phyloP scores from a whole-genome alignment of 2,329 filamentous ascomycete genomes.

The Aulographum hederae region DNA sequence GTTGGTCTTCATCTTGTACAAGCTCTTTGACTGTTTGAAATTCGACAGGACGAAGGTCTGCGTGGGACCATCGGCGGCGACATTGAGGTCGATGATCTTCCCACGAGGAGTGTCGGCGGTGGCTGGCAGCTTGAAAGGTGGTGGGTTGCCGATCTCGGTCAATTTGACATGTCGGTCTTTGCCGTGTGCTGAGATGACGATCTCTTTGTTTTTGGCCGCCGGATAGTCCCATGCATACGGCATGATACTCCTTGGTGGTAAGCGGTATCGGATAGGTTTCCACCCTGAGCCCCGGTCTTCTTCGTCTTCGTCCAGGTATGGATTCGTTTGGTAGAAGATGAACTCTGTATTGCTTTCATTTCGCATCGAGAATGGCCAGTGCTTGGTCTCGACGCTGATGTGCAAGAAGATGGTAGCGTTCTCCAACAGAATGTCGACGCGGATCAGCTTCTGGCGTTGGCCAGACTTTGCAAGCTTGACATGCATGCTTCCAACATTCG shows the following conservation, averaged over 20 bases:
- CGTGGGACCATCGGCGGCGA: slow-evolving; percentile 85
- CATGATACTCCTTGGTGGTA: slow-evolving; percentile 94
- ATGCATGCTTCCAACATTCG: slow-evolving; percentile 79
- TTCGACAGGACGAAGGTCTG: slow-evolving; percentile 90
- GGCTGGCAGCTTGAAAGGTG: slow-evolving; percentile 79
- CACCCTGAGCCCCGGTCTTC: slow-evolving; percentile 68
- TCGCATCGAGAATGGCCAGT: slow-evolving; percentile 97
- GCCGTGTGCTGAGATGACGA: slow-evolving; percentile 62
- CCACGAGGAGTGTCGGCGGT: slow-evolving; percentile 41
- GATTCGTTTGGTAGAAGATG: slow-evolving; percentile 87
- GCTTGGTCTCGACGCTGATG: slow-evolving; percentile 74
- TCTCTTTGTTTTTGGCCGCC: slow-evolving; percentile 86
- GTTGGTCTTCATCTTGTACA: slow-evolving; percentile 55
- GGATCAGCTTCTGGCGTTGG: slow-evolving; percentile 72
- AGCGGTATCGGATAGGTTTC: slow-evolving; percentile 78
- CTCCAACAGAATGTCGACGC: slow-evolving; percentile 82
- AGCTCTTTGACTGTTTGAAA: slow-evolving; percentile 79
- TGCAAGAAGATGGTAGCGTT: slow-evolving; percentile 86
- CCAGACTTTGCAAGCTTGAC: slow-evolving; percentile 85
- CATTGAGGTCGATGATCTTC: slow-evolving; percentile 93
- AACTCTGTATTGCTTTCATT: slow-evolving; percentile 97
- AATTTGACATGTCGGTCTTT: slow-evolving; percentile 85
- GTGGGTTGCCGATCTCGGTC: slow-evolving; percentile 87
- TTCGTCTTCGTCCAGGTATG: slow-evolving; percentile 82
- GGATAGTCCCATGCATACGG: slow-evolving; percentile 99